Percentiles rank a stretch among this genome's conserved stretches.
Conservation (phyloP, 495 filamentous ascomycete species). For the Achaetomiella virescens region DNA sequence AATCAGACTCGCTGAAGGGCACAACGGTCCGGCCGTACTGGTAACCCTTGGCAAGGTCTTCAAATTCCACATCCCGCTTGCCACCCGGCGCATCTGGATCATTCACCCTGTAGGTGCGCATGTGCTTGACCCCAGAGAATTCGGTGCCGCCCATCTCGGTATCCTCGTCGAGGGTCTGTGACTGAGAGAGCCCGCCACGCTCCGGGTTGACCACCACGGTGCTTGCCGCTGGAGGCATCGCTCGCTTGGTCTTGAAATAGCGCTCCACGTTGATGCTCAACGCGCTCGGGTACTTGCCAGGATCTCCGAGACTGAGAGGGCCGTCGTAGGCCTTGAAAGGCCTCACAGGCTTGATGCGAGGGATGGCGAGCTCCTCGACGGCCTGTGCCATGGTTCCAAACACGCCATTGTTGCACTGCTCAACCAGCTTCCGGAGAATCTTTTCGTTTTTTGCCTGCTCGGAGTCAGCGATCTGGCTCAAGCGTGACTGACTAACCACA, state of each 20-base stretch:
- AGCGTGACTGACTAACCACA: background rate
- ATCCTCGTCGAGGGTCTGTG: conserved; percentile 41
- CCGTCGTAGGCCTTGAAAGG: conserved; percentile 77
- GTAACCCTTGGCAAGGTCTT: conserved; percentile 86
- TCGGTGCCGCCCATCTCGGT: conserved; percentile 38
- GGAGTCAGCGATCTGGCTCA: background rate
- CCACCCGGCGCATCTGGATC: conserved; percentile 68
- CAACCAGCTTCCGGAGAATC: conserved; percentile 54
- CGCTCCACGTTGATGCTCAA: conserved; percentile 82
- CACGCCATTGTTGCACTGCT: conserved; percentile 55
- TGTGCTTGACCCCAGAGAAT: conserved; percentile 61
- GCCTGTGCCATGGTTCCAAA: conserved; percentile 84
- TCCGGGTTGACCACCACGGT: conserved; percentile 56
- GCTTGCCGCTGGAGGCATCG: conserved; percentile 66
- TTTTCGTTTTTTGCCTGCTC: conserved; percentile 53
- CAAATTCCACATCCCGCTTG: conserved; percentile 76
- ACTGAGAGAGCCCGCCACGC: conserved; percentile 39
- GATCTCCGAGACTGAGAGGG: conserved; percentile 71
- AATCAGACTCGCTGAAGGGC: conserved; percentile 76
- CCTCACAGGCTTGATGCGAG: conserved; percentile 64
- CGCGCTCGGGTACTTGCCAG: conserved; percentile 64
- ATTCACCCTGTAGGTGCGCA: conserved; percentile 72
- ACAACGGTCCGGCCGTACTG: conserved; percentile 91
- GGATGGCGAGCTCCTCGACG: conserved; percentile 61
- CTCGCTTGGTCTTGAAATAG: conserved; percentile 75